phyloP scores from a whole-genome alignment of 2,329 filamentous ascomycete genomes.

The Colletotrichum orbiculare region DNA sequence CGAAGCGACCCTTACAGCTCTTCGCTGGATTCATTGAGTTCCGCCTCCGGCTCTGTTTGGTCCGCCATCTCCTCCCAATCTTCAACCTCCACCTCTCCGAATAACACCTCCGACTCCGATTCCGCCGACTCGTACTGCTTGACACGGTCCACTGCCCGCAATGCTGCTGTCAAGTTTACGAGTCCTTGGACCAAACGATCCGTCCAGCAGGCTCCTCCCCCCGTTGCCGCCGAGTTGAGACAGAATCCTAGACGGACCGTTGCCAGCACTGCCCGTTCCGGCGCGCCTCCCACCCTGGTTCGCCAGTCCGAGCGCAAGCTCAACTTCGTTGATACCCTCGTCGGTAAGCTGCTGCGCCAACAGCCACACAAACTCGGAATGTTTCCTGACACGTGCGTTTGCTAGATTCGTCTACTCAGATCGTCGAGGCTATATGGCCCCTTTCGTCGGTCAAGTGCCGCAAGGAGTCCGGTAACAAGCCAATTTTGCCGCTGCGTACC shows the following conservation, averaged over 20 bases:
- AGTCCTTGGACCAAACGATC: slow-evolving; percentile 47
- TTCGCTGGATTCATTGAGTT: slow-evolving; percentile 79
- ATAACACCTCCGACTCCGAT: slow-evolving; percentile 68
- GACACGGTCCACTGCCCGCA: slow-evolving; percentile 47
- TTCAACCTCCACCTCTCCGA: slow-evolving; percentile 76
- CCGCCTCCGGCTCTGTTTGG: slow-evolving; percentile 81
- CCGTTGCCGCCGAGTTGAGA: slow-evolving; percentile 69
- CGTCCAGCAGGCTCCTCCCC: slow-evolving; percentile 39
- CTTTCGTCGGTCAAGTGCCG: slow-evolving; percentile 84
- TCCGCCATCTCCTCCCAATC: slow-evolving; percentile 77
- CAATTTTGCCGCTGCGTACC: slow-evolving; percentile 88
- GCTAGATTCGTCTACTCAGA: slow-evolving; percentile 94
- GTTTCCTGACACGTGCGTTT: slow-evolving; percentile 44
- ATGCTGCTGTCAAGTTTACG: slow-evolving; percentile 42
- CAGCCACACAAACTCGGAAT: slow-evolving; percentile 40
- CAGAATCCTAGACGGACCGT: slow-evolving; percentile 71
- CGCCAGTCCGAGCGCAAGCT: slow-evolving; percentile 92
- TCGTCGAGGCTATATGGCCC: slow-evolving; percentile 98
- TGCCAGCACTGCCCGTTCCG: slow-evolving; percentile 59
- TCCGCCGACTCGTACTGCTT: slow-evolving; percentile 57
- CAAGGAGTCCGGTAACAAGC: slow-evolving; percentile 77
- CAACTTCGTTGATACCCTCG: slow-evolving; percentile 95
- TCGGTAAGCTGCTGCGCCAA: slow-evolving; percentile 77
- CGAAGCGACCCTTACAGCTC: slow-evolving; percentile 73
- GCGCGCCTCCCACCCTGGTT: slow-evolving; percentile 77